phyloP scores from a whole-genome alignment of 1,139 yeast genomes.

The Yamadazyma sp. region DNA sequence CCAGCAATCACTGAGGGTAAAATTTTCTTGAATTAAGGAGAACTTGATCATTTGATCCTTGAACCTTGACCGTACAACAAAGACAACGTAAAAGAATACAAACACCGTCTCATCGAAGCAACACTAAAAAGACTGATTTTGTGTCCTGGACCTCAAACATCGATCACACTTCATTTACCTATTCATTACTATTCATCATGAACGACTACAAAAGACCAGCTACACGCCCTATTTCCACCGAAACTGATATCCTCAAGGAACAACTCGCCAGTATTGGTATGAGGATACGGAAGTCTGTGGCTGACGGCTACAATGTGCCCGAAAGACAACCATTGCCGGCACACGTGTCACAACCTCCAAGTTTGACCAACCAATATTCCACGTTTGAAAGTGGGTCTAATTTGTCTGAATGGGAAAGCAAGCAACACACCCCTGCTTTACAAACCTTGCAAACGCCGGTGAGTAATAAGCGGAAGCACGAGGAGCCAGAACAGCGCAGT shows the following conservation, averaged over 20 bases:
- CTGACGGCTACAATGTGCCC: slow-evolving; percentile 52
- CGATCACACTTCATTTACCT: too few relatives aligned
- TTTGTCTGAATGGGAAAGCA: slow-evolving; percentile 12
- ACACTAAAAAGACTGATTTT: too few relatives aligned
- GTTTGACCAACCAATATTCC: slow-evolving; percentile 38
- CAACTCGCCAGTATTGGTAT: slow-evolving; percentile 58
- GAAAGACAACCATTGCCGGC: slow-evolving; percentile 56
- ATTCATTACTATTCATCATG: too few relatives aligned
- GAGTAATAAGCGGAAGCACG: slow-evolving; percentile 38
- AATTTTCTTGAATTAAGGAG: too few relatives aligned
- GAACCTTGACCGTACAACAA: too few relatives aligned
- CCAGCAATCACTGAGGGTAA: too few relatives aligned
- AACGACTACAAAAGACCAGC: slow-evolving; percentile 10
- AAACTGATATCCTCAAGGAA: not conserved
- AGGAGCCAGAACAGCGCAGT: slow-evolving; percentile 14
- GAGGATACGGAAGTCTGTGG: slow-evolving; percentile 68
- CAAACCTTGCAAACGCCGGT: slow-evolving; percentile 4
- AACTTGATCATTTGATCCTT: too few relatives aligned
- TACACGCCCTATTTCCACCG: not conserved
- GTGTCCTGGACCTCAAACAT: too few relatives aligned
- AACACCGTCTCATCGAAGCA: too few relatives aligned
- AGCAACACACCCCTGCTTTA: slow-evolving; percentile 4
- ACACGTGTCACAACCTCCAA: slow-evolving; percentile 37
- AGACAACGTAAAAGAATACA: too few relatives aligned
- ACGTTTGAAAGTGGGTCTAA: slow-evolving; percentile 33